Evolutionary conservation across 1,139 yeast species (phyloP), one percentile per base, ranked within the genome.

Genomic region (Blastobotrys persicus): DNA sequence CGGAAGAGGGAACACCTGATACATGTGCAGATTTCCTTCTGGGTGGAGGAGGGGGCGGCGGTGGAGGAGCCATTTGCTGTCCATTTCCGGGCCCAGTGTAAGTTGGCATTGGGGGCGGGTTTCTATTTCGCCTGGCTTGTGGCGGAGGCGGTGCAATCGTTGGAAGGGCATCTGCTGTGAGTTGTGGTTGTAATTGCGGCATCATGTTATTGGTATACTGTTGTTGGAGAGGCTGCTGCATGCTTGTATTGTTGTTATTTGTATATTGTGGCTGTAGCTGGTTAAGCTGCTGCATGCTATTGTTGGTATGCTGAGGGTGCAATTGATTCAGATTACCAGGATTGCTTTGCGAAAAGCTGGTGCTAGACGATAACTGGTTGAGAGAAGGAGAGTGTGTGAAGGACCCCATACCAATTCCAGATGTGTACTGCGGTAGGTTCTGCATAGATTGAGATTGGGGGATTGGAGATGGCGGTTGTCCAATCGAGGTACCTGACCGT

Each of bases 101-200:
- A 23, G 9, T 9, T 12, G 37, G 47, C 31, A 37, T 38, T n/a
- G 47, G 47, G 45, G 42, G 43, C 9, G 59, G 45, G 31, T 40
- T 35, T 42, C 44, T 42, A 35, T 34, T 46, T 40, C 60, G 31
- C 28, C 61, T 45, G 2, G 59, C 56, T 34, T 49, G 56, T 11
- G 60, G 60, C 13, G 60, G 60, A 5, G 59, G 59, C 4, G 60
- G 59, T 2, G 59, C 50, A 23, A 56, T 52, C 9, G 48, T 37
- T 1, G 59, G 56, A 6, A 53, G 48, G 19, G 35, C 5, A 34
- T 16, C 31, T 17, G 34, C 17, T 16, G 42, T 16, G 31, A 26
- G 42, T 9, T 45, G 51, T 2, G 56, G 49, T 7, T 53, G 52
- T 5, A 53, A 51, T 4, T 55, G 55, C 1, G 56, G 55, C 7